Base-by-base conservation (phyloP, 2,329 filamentous ascomycete species). In the Pezicula radicicola region DNA sequence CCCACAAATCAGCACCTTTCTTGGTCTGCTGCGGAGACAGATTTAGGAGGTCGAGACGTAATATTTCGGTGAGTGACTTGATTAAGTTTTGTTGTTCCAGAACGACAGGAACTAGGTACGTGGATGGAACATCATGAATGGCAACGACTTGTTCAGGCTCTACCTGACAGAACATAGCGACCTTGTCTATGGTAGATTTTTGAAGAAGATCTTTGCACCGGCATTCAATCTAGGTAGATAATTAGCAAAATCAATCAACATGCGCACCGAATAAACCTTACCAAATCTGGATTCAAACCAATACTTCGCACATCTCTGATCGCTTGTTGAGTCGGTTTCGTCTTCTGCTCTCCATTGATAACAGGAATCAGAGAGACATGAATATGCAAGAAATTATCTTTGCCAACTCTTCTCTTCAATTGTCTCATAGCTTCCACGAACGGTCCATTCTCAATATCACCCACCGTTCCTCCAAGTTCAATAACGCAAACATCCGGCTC, bases 271-370 rank as follows among this genome's bases (percentile, higher is more conserved):
- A 21, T 21, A 21, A 21, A 5, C 21, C 21, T 5, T 21, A 21
- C 21, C 21, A 21, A 21, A 21, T 21, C 21, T 5, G 21, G 21
- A 21, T 5, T 21, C 21, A 21, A 21, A 21, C 21, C 21, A 21
- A 19, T 6, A 42, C 40, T 35, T 7, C 40, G 47, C 36, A 49
- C 35, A 49, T 27, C 84, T 66, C 87, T 87, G 63, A 97, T 91
- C 25, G 93, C 90, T 63, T 90, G 84, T 70, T 99, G 94, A 0
- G 93, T 99, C 0, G 94, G 94, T 75, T 97, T 99, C 9, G 92
- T 97, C 81, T 97, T 97, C 71, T 96, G 85, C 76, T 99, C 86
- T 33, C 82, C 65, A 37, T 64, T 55, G 48, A 68, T 66, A 33
- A 93, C 21, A 1, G 92, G 94, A 33, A 97, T 87, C 62, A 92